phyloP scores from a whole-genome alignment of 106 monocot species.

The Chionographis japonica region DNA sequence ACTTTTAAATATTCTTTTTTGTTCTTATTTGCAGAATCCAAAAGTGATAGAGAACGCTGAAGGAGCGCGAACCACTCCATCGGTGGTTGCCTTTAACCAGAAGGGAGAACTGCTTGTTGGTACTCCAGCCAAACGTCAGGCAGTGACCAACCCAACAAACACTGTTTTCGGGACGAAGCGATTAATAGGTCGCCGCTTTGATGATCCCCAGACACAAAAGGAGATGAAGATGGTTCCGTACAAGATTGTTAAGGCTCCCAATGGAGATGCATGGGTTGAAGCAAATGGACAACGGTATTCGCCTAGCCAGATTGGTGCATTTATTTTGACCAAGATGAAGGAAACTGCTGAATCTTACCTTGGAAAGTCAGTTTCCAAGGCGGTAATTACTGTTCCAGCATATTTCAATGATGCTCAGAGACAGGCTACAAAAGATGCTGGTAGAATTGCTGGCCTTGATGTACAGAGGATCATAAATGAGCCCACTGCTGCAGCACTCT shows the following conservation, averaged over 20 bases:
- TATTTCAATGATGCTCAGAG: slow-evolving; percentile 84
- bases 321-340: slow-evolving; percentile 76
- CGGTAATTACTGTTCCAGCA: slow-evolving; percentile 83
- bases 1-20: too few relatives aligned
- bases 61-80: slow-evolving; percentile 74
- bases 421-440: slow-evolving; percentile 86
- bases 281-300: slow-evolving; percentile 57
- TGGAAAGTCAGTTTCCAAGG: slow-evolving; percentile 55
- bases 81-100: slow-evolving; percentile 72
- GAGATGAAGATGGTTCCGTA: slow-evolving; percentile 98
- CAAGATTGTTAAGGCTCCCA: slow-evolving; percentile 59
- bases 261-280: slow-evolving; percentile 78
- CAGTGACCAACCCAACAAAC: slow-evolving; percentile 83
- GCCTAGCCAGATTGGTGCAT: slow-evolving; percentile 66
- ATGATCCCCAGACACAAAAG: slow-evolving; percentile 81
- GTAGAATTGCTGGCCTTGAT: slow-evolving; percentile 65
- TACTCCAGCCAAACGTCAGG: slow-evolving; percentile 86
- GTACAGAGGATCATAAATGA: slow-evolving; percentile 73
- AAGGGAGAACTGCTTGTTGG: slow-evolving; percentile 84
- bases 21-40: slow-evolving; percentile 42
- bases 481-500: slow-evolving; percentile 68
- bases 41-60: slow-evolving; percentile 89
- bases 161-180: slow-evolving; percentile 82
- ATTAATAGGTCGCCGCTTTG: slow-evolving; percentile 73
- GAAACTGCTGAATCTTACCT: slow-evolving; percentile 75